Conservation (phyloP, 768 basidiomycete genomes). For the Boletus edulis region DNA sequence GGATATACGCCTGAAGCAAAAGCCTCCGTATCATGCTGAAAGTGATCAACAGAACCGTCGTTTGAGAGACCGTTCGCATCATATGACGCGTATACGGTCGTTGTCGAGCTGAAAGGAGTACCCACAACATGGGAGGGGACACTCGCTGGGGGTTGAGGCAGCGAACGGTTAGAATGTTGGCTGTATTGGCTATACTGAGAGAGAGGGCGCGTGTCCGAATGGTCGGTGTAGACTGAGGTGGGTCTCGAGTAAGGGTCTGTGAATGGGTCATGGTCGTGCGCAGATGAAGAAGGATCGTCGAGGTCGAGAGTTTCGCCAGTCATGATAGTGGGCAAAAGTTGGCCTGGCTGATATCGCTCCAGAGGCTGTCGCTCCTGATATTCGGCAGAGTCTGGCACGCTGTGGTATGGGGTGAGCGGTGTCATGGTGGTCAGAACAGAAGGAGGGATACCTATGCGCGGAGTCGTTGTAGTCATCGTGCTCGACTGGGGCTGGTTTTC, state of each 20-base stretch:
- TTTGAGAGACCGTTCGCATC: slow-evolving; percentile 30
- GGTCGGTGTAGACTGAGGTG: slow-evolving; percentile 22
- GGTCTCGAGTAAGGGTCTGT: slow-evolving; percentile 28
- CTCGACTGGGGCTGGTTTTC: slow-evolving; percentile 23
- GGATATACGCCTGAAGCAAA: slow-evolving; percentile 63
- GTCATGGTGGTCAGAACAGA: neutral
- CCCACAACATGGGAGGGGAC: slow-evolving; percentile 16
- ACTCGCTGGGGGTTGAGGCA: slow-evolving; percentile 24
- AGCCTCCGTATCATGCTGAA: slow-evolving; percentile 63
- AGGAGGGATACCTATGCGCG: slow-evolving; percentile 1
- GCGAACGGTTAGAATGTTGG: slow-evolving; percentile 31
- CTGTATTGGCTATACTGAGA: slow-evolving; percentile 40
- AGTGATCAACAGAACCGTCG: slow-evolving; percentile 48
- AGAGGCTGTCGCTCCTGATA: slow-evolving; percentile 11
- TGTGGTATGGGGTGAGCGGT: slow-evolving; percentile 2
- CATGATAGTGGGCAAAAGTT: slow-evolving; percentile 57
- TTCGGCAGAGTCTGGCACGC: slow-evolving; percentile 8
- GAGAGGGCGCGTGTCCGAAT: slow-evolving; percentile 26
- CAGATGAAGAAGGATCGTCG: slow-evolving; percentile 32
- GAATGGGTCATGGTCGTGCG: slow-evolving; percentile 32
- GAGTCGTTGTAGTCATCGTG: neutral
- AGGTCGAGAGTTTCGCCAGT: slow-evolving; percentile 65
- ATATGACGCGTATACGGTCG: slow-evolving; percentile 6
- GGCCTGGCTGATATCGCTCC: slow-evolving; percentile 58
- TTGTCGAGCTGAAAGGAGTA: slow-evolving; percentile 23